Base-by-base conservation (phyloP, 2,329 filamentous ascomycete species). In the Aureobasidium sp. region DNA sequence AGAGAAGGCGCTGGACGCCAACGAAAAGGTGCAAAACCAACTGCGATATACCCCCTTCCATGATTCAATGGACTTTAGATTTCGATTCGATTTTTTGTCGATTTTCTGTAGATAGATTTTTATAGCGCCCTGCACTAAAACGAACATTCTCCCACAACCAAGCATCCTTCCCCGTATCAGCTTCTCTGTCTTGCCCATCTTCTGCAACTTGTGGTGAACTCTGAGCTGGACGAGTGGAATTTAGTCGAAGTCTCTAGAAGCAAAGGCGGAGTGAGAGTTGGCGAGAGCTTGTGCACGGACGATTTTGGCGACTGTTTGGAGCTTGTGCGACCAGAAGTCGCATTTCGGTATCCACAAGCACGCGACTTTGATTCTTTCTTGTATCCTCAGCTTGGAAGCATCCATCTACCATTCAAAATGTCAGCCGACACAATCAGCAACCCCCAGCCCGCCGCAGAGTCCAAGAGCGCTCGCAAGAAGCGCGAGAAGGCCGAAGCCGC, bases 371-470 rank as follows among this genome's bases (percentile, higher is more conserved):
- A 25, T 53, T 21, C 49, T 53, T 53, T 53, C n/a, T 25, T 21
- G 19, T 19, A 53, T 53, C n/a, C 8, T 21, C 19, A 53, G 49
- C 23, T 38, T 11, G 33, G 29, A 53, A 53, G n/a, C 10, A 38
- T 27, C 27, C 7, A 38, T 19, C 23, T 9, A 40, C 29, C 49
- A 35, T 19, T 53, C 25, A 74, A 63, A 62, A 88, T 91, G 88
- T 81, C 89, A 74, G 79, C 84, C 59, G 71, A 84, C 66, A 74
- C 81, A 64, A 79, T 83, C 68, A 81, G 84, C 73, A 87, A 87
- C 75, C 80, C 86, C 65, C 78, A 82, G 67, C 83, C 88, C 66
- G 79, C 85, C 64, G 70, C 68, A 58, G 77, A 80, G 69, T 78
- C 77, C 60, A 80, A 79, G 74, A 76, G 72, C 63, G 75, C 77